These are phyloP conservation scores for Penicillium crystallinum DNA, from an alignment of 495 filamentous ascomycete species.

Conservation along the genomic window DNA sequence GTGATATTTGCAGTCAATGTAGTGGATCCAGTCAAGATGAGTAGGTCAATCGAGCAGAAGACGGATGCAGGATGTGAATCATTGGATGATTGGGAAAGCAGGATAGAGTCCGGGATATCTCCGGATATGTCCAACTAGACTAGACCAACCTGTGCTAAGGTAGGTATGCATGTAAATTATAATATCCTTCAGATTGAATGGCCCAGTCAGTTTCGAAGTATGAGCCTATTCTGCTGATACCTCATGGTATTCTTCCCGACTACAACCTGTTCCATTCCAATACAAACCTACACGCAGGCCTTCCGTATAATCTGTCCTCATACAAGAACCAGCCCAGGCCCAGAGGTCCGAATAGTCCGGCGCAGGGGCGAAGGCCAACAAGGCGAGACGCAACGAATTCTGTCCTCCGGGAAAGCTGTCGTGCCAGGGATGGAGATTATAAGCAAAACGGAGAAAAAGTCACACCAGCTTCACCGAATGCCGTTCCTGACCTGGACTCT, in stretches of 20 bases:
- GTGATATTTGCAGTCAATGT: background rate
- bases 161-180: background rate
- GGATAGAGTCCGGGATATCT: background rate
- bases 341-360: slow-evolving; percentile 1
- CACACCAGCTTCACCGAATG: background rate
- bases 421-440: background rate
- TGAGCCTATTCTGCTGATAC: background rate
- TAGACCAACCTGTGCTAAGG: background rate
- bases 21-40: background rate
- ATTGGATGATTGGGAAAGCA: background rate
- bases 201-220: too few species aligned
- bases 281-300: background rate
- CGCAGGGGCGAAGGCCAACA: background rate
- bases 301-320: background rate
- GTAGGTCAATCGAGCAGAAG: background rate
- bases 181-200: too few species aligned
- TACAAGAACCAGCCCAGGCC: background rate
- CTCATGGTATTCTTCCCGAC: background rate
- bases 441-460: background rate
- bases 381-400: background rate
- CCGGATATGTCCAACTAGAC: background rate
- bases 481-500: background rate
- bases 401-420: background rate
- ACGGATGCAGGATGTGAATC: background rate
- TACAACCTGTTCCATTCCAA: background rate